Base-by-base conservation (phyloP, 2,329 filamentous ascomycete species). In the Mollisiaceae sp. region DNA sequence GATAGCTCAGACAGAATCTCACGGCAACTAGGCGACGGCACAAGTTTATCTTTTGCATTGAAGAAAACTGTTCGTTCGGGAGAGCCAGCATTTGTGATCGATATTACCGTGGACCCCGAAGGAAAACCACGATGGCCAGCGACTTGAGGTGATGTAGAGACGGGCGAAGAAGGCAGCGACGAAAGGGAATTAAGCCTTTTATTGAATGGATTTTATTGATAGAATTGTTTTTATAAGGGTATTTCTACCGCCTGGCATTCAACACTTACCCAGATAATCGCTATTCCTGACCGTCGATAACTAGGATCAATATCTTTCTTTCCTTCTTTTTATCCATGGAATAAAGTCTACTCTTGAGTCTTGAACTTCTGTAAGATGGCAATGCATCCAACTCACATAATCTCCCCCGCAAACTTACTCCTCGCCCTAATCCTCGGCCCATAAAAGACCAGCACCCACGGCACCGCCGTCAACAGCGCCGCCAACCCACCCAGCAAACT, bases 361-460 rank as follows among this genome's bases (percentile, higher is more conserved):
- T 32, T 32, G 27, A 32, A 32, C 27, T 32, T 32, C 27, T 32
- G 27, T 32, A 32, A 32, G 27, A 32, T 32, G 27, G 27, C 27
- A 6, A 32, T 6, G 27, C 27, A 3, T 32, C 27, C 6, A 22
- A 27, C 8, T 67, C 62, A 71, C 65, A 70, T 67, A 56, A 69
- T 66, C 62, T 69, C 67, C 27, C 63, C 67, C 2, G 93, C 93
- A 78, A 97, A 91, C 71, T 87, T 90, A 75, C 92, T 95, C 75
- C 89, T 85, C 12, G 85, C 84, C 35, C 94, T 83, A 68, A 97
- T 97, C 69, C 75, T 85, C 39, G 90, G 87, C 0, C 94, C 94
- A 70, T 87, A 95, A 38, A 95, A 86, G 0, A 94, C 85, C 60
- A 97, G 77, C 0, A 94, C 88, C 91, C 93, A 97, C 0, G 94